Base-by-base conservation (phyloP, 176 grass and related monocot genomes). In the Oropetium thomaeum region DNA sequence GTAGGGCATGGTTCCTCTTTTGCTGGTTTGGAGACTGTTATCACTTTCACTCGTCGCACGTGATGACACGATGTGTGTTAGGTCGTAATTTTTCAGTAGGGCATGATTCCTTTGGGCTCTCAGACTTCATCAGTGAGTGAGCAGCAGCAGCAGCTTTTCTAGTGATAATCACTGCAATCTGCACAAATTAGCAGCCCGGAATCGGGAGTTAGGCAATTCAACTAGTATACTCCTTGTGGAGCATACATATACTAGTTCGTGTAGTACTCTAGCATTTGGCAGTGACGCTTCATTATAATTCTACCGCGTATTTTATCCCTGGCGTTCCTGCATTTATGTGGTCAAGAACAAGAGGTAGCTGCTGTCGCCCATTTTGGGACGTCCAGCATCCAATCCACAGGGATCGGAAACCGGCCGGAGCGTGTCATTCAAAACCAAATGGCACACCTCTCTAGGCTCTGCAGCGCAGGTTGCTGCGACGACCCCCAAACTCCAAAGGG, bases 401-500 rank as follows among this genome's bases (percentile, higher is more conserved):
- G 53, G 45, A 49, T 17, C 17, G 45, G 23, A 29, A 16, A 35
- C 71, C 53, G 23, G 68, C 45, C 68, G 48, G 62, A 29, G 65
- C n/a, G 72, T 81, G 67, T 42, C 84, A 59, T 77, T 80, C 69
- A 37, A 70, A 79, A 69, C 86, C 76, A 44, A 47, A 74, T 69
- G 79, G 82, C 83, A 81, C 77, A 78, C 79, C 74, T 63, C 83
- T 81, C 87, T 83, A 85, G 76, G 81, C 79, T 42, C 53, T 80
- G 72, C 55, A 75, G 26, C 72, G 53, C 65, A 70, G 71, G 68
- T 14, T 81, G 58, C 62, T 35, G 53, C 58, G 86, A 82, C 51
- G 89, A 79, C n/a, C 74, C 78, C 82, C 79, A 85, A 79, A 83
- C 87, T 82, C 71, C 81, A 70, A 90, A 79, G 83, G 48, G 79